Evolutionary conservation across 306 rosid genomes (phyloP).

Genomic region (Quercus alba): DNA sequence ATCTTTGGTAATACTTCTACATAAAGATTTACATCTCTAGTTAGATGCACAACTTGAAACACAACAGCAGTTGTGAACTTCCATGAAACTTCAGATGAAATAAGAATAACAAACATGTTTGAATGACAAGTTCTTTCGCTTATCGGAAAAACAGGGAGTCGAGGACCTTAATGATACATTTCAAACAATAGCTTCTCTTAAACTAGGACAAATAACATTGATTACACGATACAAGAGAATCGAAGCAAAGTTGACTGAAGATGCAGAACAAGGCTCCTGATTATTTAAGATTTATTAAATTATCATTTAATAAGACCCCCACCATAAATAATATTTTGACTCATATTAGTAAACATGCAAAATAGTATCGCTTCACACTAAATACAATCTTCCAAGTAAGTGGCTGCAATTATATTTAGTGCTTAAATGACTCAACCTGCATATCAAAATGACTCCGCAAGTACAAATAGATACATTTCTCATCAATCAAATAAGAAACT

Average conservation of each 20-base stretch:
- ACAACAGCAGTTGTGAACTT: neutral
- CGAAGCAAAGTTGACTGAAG: neutral
- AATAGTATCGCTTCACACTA: neutral
- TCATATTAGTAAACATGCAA: neutral
- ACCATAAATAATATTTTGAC: neutral
- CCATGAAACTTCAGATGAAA: neutral
- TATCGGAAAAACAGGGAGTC: neutral
- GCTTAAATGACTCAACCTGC: neutral
- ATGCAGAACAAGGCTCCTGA: conserved; percentile 10
- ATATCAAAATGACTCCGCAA: conserved; percentile 15
- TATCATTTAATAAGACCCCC: neutral
- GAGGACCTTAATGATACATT: neutral
- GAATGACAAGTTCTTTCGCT: neutral
- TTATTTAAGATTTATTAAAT: neutral
- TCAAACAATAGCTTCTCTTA: neutral
- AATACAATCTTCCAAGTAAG: neutral
- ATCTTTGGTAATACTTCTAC: neutral
- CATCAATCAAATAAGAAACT: neutral
- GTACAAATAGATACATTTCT: neutral
- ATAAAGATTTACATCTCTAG: conserved; percentile 2
- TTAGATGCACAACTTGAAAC: neutral
- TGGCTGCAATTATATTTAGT: neutral
- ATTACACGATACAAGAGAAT: neutral
- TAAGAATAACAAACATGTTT: neutral
- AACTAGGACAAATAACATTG: neutral